phyloP scores from a whole-genome alignment of 495 filamentous ascomycete species.

The Neurospora intermedia region DNA sequence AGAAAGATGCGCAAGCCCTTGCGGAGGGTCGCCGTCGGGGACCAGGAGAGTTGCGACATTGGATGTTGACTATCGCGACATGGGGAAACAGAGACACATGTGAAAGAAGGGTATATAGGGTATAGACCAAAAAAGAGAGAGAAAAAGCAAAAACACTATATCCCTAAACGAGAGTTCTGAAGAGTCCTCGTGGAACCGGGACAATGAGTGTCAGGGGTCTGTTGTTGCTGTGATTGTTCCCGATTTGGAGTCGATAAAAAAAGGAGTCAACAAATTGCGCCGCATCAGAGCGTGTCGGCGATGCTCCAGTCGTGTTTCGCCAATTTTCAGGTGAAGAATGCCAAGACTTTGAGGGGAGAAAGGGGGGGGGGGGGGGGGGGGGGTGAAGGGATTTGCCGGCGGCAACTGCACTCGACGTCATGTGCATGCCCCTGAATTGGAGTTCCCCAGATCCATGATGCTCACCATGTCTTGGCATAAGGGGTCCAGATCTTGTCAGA shows the following conservation, averaged over 20 bases:
- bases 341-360: not conserved
- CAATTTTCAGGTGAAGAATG: not conserved
- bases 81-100: not conserved
- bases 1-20: slow-evolving; percentile 53
- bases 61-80: not conserved
- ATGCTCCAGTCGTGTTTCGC: not conserved
- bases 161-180: not conserved
- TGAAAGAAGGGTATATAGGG: not conserved
- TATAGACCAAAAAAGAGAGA: not conserved
- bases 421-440: not conserved
- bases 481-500: not conserved
- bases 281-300: not conserved
- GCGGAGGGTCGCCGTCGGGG: slow-evolving; percentile 47
- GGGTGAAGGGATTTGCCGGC: not conserved
- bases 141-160: not conserved
- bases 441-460: not conserved
- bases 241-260: not conserved
- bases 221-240: not conserved
- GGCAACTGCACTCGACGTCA: not conserved
- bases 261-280: slow-evolving; percentile 1
- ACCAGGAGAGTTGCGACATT: slow-evolving; percentile 12
- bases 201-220: not conserved
- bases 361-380: no score
- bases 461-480: not conserved
- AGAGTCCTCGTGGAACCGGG: not conserved